Conservation (phyloP, 192 early-diverging fungal genomes). For the Coemansia sp. region DNA sequence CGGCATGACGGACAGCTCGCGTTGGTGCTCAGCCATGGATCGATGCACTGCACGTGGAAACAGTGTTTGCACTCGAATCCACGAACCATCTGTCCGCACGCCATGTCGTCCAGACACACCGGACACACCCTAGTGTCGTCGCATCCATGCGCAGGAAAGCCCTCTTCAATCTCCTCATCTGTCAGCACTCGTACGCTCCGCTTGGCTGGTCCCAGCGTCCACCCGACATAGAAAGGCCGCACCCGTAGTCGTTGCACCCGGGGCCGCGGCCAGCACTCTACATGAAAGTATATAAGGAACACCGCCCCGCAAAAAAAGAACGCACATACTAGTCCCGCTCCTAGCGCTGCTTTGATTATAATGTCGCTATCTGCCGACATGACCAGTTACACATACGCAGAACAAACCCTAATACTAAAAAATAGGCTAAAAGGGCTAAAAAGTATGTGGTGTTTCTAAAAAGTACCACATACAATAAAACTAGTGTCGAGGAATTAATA, state of each 20-base stretch:
- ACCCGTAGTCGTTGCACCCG: slow-evolving; percentile 6
- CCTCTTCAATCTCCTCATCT: slow-evolving; percentile 17
- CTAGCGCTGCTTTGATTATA: slow-evolving; percentile 33
- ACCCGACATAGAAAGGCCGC: slow-evolving; percentile 3
- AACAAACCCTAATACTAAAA: background rate
- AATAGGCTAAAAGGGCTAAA: too few species aligned
- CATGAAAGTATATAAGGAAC: slow-evolving; percentile 26
- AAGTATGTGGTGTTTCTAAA: too few species aligned
- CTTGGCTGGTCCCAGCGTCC: background rate
- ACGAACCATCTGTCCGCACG: slow-evolving; percentile 4
- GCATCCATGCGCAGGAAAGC: slow-evolving; percentile 9
- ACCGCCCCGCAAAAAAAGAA: slow-evolving; percentile 16
- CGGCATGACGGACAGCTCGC: slow-evolving; percentile 25
- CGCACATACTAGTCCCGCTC: slow-evolving; percentile 19
- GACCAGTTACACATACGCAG: background rate
- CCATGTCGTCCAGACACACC: slow-evolving; percentile 22
- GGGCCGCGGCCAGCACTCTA: slow-evolving; percentile 19
- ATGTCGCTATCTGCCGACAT: slow-evolving; percentile 14
- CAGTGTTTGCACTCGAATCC: slow-evolving; percentile 15
- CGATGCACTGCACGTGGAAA: slow-evolving; percentile 33
- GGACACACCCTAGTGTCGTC: background rate
- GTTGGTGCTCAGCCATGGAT: slow-evolving; percentile 33
- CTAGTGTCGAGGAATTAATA: too few species aligned
- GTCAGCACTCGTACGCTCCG: slow-evolving; percentile 3
- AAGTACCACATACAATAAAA: too few species aligned